A percentile compares a stretch with the other conserved stretches of the same genome.
These are phyloP conservation scores for Rubia yunnanensis DNA, from an alignment of 257 asterid species.

Conservation along the genomic window DNA sequence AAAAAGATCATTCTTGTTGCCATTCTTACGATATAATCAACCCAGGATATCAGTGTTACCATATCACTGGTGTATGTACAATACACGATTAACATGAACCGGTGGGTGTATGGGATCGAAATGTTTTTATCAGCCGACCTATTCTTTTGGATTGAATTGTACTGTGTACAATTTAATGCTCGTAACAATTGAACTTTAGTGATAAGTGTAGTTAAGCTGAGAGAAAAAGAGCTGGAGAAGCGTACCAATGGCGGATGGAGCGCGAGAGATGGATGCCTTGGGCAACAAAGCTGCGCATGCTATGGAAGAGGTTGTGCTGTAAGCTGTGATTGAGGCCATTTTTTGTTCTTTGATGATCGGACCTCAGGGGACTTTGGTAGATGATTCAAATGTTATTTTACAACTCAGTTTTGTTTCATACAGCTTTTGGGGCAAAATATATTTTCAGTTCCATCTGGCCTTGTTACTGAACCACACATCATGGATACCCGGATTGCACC, in stretches of 20 bases:
- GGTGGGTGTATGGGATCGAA: too few species aligned
- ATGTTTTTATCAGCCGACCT: too few species aligned
- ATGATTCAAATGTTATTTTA: neutral
- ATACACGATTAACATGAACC: too few species aligned
- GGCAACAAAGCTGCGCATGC: constrained; percentile 48
- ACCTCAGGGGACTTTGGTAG: constrained; percentile 1
- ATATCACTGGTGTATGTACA: too few species aligned
- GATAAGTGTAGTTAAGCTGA: too few species aligned
- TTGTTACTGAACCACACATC: constrained; percentile 29
- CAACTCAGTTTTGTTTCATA: constrained; percentile 10
- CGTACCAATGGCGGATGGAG: constrained; percentile 39
- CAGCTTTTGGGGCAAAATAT: constrained; percentile 6
- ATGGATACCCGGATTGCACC: constrained; percentile 32
- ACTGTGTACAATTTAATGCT: too few species aligned
- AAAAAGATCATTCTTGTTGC: too few species aligned
- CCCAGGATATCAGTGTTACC: too few species aligned
- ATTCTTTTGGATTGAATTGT: too few species aligned
- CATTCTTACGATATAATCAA: too few species aligned
- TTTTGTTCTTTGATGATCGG: constrained; percentile 3
- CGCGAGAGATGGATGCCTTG: constrained; percentile 28
- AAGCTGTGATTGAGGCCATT: constrained; percentile 69
- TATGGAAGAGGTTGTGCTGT: constrained; percentile 40
- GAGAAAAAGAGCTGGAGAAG: neutral
- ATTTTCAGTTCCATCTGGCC: constrained; percentile 12
- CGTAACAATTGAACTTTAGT: too few species aligned